Evolutionary conservation across 1,139 yeast genomes (phyloP).

Genomic region (Scheffersomyces stambukii): DNA sequence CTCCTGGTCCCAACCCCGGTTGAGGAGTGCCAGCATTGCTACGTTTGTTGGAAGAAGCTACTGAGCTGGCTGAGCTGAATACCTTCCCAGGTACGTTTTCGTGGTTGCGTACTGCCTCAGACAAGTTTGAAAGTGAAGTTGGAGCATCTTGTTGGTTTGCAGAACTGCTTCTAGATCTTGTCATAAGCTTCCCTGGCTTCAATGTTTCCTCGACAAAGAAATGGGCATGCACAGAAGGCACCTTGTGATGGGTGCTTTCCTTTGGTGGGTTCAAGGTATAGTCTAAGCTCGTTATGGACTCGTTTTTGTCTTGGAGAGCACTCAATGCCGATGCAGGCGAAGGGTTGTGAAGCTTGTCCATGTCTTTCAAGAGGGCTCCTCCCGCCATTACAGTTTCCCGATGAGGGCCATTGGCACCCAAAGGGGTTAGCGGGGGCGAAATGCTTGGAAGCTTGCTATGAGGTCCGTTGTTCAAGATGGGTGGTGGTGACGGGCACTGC

Average conservation of each 20-base stretch:
- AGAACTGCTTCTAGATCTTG: constrained; percentile 41
- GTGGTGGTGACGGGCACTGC: constrained; percentile 68
- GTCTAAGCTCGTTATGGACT: constrained; percentile 24
- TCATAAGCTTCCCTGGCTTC: constrained; percentile 41
- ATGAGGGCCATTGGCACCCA: not conserved
- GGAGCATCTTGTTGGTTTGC: constrained; percentile 2
- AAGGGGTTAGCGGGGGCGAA: constrained; percentile 5
- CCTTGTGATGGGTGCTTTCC: constrained; percentile 43
- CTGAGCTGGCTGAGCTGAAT: constrained; percentile 10
- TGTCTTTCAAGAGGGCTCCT: constrained; percentile 41
- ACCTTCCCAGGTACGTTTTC: too few relatives aligned
- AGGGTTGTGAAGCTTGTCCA: constrained; percentile 15
- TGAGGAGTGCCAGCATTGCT: constrained; percentile 8
- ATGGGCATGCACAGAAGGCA: constrained; percentile 74
- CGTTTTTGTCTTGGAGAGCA: constrained; percentile 8
- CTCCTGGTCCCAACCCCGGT: constrained; percentile 20
- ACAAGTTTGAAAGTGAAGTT: not conserved
- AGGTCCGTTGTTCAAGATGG: constrained; percentile 38
- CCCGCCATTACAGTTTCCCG: constrained; percentile 49
- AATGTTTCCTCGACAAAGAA: constrained; percentile 70
- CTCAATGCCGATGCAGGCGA: not conserved
- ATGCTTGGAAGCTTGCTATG: constrained; percentile 1
- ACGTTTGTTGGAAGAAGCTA: constrained; percentile 5
- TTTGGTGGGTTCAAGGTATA: constrained; percentile 29
- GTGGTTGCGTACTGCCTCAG: not conserved